Evolutionary conservation across 1,139 yeast genomes (phyloP).

Genomic region (Oligophagozyma castellii): DNA sequence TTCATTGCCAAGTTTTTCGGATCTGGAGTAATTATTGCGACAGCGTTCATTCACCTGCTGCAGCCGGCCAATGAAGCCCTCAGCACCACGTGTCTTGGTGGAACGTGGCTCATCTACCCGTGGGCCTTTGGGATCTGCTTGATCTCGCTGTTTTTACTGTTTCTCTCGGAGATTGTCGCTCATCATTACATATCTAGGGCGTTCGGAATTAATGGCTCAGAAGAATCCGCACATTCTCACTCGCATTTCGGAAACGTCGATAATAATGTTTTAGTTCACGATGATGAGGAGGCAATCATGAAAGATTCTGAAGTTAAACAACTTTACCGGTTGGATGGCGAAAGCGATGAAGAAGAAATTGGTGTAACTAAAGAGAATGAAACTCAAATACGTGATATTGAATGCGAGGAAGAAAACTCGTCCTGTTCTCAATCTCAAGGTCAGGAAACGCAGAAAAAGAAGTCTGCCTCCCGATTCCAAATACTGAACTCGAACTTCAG

Average conservation of each 20-base stretch:
- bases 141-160: constrained; percentile 36
- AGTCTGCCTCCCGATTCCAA: not conserved
- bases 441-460: not conserved
- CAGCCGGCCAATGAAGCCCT: constrained; percentile 58
- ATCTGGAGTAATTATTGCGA: constrained; percentile 82
- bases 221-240: not conserved
- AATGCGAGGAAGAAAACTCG: not conserved
- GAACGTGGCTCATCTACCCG: constrained; percentile 42
- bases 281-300: not conserved
- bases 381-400: not conserved
- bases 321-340: not conserved
- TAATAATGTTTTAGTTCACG: not conserved
- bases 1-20: constrained; percentile 74
- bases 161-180: constrained; percentile 43
- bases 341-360: constrained; percentile 1
- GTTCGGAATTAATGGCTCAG: constrained; percentile 2
- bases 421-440: no score
- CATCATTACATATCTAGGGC: constrained; percentile 28
- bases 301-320: not conserved
- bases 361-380: constrained; percentile 1
- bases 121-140: constrained; percentile 53
- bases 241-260: not conserved
- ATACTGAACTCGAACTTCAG: not conserved
- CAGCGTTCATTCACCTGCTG: constrained; percentile 72
- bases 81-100: constrained; percentile 40